Evolutionary conservation across 345 rosid genomes (phyloP), one percentile per base, ranked within the genome.

Genomic region (Citrus unshiu): DNA sequence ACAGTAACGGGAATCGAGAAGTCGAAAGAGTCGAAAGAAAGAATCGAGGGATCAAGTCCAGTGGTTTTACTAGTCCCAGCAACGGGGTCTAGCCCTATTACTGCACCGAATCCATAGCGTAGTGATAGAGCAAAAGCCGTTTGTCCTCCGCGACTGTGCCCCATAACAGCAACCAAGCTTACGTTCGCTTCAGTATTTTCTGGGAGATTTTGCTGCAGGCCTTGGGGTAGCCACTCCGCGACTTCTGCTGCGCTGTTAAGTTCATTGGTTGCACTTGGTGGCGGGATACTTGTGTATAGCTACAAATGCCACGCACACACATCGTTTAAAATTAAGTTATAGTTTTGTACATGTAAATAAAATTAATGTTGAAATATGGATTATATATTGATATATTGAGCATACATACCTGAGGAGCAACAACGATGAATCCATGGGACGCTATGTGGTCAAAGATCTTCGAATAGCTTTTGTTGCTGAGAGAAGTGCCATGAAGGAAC

Each of bases 111-210:
- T 6, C 43, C 71, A 30, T 71, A 57, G 2, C 83, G 84, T 32
- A 88, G 84, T 16, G 85, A 82, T 0, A 88, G 72, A 3, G 86
- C 85, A 68, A 83, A 86, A 8, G 84, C 86, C 13, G 54, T 65
- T 72, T 79, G 67, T 49, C 89, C 91, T 21, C 89, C 88, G 57
- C 88, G 79, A 61, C 89, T 88, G 40, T 86, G 89, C 71, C 91
- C 89, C 32, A 46, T 75, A 5, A 88, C 79, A 29, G 77, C 73
- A 9, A 88, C 57, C 30, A 77, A 65, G 2, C 35, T 9, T 1
- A 83, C 32, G 39, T 84, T 80, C 3, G 74, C 60, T 30, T 62
- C 21, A 39, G 78, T 56, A 22, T 79, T 75, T 64, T 25, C 64
- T 0, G 81, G 85, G 12, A 86, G 81, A 1, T 73, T 12, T 5